Evolutionary conservation across 106 monocot species (phyloP), one percentile per base, ranked within the genome.

Genomic region (Dendrobium catenatum): DNA sequence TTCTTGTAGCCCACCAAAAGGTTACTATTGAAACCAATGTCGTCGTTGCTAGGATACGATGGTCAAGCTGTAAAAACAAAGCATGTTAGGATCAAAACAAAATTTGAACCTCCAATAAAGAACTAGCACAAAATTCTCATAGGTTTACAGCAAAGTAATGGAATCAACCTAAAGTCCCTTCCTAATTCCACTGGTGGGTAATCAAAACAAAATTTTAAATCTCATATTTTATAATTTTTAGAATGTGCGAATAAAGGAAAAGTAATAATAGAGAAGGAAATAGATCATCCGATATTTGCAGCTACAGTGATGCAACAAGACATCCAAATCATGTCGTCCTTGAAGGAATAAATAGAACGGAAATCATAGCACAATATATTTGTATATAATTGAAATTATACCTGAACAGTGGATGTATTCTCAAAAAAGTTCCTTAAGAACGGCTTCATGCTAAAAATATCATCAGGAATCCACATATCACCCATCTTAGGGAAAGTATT

Each of bases 401-500:
- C 98, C 93, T 99, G 99, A 7, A 99, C 99, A 22, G 86, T 87
- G 48, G 99, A 87, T 55, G 99, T 95, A 85, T 95, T 99, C 87
- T 99, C 99, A 80, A 99, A 99, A 82, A 99, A 99, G 78, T 99
- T 95, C 41, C 89, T 89, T 29, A 91, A 80, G 64, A 93, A 47
- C 68, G 99, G 99, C 54, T 91, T 87, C 93, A 95, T 95, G 81
- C 76, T 85, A 64, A 99, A 89, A 67, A 95, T 80, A 56, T 93
- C 99, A 68, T 93, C 91, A 55, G 99, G 99, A 80, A 99, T 87
- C 99, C 99, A 99, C 22, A 78, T 42, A 81, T 99, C 99, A 83
- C 99, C 99, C 99, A 99, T 99, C 85, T 99, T 99, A 7, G 99
- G 99, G 77, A 99, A 99, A 70, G 99, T 93, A 84, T 99, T 99